Conservation (phyloP, 345 rosid genomes). For the Ceriops decandra region DNA sequence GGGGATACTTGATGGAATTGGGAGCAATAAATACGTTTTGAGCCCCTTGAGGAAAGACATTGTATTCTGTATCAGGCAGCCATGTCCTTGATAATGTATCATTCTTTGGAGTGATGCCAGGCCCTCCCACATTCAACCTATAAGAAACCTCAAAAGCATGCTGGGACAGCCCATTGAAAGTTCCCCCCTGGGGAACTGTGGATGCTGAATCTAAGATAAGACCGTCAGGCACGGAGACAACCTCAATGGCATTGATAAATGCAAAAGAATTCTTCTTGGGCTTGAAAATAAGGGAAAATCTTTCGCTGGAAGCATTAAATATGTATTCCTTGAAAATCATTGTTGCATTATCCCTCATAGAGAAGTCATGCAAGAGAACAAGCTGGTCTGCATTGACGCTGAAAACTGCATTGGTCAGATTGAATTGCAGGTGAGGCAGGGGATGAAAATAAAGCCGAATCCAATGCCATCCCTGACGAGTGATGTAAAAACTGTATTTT, state of each 20-base stretch:
- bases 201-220: slow-evolving; percentile 55
- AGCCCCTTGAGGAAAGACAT: slow-evolving; percentile 55
- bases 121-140: slow-evolving; percentile 76
- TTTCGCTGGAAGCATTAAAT: slow-evolving; percentile 35
- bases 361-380: slow-evolving; percentile 65
- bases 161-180: slow-evolving; percentile 44
- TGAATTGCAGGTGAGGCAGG: slow-evolving; percentile 46
- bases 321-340: slow-evolving; percentile 67
- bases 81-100: slow-evolving; percentile 72
- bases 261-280: slow-evolving; percentile 52
- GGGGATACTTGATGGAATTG: slow-evolving; percentile 36
- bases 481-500: slow-evolving; percentile 41
- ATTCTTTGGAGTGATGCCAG: slow-evolving; percentile 36
- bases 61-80: slow-evolving; percentile 49
- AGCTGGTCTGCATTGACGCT: slow-evolving; percentile 48
- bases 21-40: slow-evolving; percentile 32
- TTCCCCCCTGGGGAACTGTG: slow-evolving; percentile 38
- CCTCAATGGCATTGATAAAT: slow-evolving; percentile 68
- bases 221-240: slow-evolving; percentile 57
- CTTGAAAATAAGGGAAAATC: slow-evolving; percentile 49
- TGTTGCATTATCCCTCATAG: slow-evolving; percentile 20
- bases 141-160: slow-evolving; percentile 49
- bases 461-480: slow-evolving; percentile 66
- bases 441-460: slow-evolving; percentile 78
- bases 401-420: slow-evolving; percentile 52